phyloP scores from a whole-genome alignment of 768 basidiomycete species.

The Suillus subalutaceus region DNA sequence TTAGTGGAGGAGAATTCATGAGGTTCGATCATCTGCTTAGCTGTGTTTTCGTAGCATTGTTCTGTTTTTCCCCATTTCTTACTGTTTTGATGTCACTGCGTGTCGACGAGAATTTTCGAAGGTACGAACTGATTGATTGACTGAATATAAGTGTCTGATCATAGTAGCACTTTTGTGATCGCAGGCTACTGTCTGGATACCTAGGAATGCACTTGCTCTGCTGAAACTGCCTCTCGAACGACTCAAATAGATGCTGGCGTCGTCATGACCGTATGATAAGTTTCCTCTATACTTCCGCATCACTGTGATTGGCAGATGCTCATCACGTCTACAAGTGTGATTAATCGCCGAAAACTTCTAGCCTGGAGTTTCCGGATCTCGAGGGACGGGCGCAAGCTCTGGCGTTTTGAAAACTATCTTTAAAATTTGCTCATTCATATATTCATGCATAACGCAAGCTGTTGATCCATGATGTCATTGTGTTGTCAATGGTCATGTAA shows the following conservation, averaged over 20 bases:
- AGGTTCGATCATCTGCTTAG: neutral
- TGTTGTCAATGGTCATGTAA: neutral
- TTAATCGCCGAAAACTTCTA: neutral
- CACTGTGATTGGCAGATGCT: neutral
- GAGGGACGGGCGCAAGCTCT: neutral
- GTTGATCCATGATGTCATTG: neutral
- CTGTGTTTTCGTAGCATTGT: conserved; percentile 6
- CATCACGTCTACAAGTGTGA: neutral
- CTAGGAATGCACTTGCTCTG: neutral
- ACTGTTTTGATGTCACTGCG: neutral
- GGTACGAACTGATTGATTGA: neutral
- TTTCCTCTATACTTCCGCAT: neutral
- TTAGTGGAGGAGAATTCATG: conserved; percentile 10
- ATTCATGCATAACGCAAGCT: neutral
- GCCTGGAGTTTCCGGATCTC: neutral
- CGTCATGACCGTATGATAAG: neutral
- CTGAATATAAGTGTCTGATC: neutral
- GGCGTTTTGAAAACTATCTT: neutral
- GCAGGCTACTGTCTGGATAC: neutral
- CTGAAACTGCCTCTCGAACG: neutral
- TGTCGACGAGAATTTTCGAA: neutral
- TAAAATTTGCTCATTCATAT: neutral
- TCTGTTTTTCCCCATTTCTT: neutral
- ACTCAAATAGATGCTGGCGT: neutral
- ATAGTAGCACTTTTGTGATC: neutral